Conservation (phyloP, 345 rosid genomes). For the Hevea brasiliensis region DNA sequence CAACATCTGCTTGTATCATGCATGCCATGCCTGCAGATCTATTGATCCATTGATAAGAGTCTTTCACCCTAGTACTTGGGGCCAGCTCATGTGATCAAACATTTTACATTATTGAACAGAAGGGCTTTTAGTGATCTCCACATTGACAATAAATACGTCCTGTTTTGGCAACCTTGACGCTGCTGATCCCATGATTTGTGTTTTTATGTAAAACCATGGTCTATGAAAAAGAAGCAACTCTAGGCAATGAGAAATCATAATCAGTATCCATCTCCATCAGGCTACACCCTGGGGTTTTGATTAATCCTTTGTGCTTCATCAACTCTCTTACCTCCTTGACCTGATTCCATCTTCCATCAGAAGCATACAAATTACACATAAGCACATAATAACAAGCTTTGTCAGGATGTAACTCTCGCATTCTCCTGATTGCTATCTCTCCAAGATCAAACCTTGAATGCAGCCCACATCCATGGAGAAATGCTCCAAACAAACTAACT, state of each 20-base stretch:
- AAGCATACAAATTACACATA: conserved; percentile 71
- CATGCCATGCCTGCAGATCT: not conserved
- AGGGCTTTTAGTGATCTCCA: not conserved
- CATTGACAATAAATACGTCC: not conserved
- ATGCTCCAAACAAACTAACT: conserved; percentile 60
- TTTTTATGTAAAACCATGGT: not conserved
- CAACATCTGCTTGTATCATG: not conserved
- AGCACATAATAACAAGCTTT: conserved; percentile 82
- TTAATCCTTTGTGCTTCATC: conserved; percentile 66
- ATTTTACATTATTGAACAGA: not conserved
- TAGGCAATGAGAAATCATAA: conserved; percentile 19
- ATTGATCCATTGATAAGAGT: no score
- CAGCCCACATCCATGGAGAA: conserved; percentile 86
- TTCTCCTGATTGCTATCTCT: conserved; percentile 58
- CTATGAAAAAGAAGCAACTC: conserved; percentile 31
- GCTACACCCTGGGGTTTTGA: conserved; percentile 60
- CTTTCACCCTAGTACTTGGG: not conserved
- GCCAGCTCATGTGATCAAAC: not conserved
- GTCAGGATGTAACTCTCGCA: conserved; percentile 61
- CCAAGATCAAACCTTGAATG: conserved; percentile 87
- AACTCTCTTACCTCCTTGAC: conserved; percentile 62
- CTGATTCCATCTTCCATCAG: conserved; percentile 77
- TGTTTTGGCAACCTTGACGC: no score
- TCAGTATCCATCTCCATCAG: conserved; percentile 44
- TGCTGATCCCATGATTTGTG: not conserved